Evolutionary conservation across 2,329 filamentous ascomycete genomes (phyloP).

Genomic region (Chaetomiaceae sp.): DNA sequence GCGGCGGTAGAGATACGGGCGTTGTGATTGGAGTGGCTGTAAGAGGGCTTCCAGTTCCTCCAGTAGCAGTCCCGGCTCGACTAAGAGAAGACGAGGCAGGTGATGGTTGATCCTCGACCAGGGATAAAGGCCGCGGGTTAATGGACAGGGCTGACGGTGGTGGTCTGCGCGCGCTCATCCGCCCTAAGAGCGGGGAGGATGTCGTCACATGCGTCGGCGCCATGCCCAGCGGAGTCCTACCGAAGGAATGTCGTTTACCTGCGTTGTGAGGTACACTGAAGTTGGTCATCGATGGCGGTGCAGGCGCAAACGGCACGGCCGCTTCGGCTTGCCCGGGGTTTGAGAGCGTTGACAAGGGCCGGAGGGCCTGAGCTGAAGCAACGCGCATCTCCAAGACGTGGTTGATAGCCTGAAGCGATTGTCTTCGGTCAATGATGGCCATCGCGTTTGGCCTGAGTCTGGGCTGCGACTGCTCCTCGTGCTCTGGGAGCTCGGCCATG

Average conservation of each 20-base stretch:
- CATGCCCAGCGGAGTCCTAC: slow-evolving; percentile 25
- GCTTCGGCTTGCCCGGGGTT: slow-evolving; percentile 18
- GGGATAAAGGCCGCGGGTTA: slow-evolving; percentile 48
- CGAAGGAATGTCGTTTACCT: slow-evolving; percentile 43
- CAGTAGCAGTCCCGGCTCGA: slow-evolving; percentile 11
- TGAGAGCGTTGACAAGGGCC: slow-evolving; percentile 29
- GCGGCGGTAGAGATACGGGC: slow-evolving; percentile 24
- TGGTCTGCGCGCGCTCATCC: slow-evolving; percentile 30
- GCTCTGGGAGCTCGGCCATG: slow-evolving; percentile 21
- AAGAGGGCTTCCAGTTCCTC: slow-evolving; percentile 7
- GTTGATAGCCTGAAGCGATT: slow-evolving; percentile 47
- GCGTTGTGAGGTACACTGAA: slow-evolving; percentile 50
- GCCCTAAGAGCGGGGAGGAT: slow-evolving; percentile 11
- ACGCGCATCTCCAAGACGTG: slow-evolving; percentile 40
- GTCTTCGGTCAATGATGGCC: slow-evolving; percentile 47
- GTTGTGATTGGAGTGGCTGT: slow-evolving; percentile 22
- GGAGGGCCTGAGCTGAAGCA: slow-evolving; percentile 26
- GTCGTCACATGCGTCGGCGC: slow-evolving; percentile 10
- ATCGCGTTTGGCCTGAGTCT: slow-evolving; percentile 49
- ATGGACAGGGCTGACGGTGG: slow-evolving; percentile 46
- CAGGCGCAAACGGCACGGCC: slow-evolving; percentile 7
- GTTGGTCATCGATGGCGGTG: slow-evolving; percentile 40
- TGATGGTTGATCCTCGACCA: slow-evolving; percentile 52
- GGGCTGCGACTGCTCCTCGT: slow-evolving; percentile 28
- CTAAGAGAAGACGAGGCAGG: slow-evolving; percentile 30